phyloP scores from a whole-genome alignment of 768 basidiomycete genomes.

The Macrolepiota albuminosa region DNA sequence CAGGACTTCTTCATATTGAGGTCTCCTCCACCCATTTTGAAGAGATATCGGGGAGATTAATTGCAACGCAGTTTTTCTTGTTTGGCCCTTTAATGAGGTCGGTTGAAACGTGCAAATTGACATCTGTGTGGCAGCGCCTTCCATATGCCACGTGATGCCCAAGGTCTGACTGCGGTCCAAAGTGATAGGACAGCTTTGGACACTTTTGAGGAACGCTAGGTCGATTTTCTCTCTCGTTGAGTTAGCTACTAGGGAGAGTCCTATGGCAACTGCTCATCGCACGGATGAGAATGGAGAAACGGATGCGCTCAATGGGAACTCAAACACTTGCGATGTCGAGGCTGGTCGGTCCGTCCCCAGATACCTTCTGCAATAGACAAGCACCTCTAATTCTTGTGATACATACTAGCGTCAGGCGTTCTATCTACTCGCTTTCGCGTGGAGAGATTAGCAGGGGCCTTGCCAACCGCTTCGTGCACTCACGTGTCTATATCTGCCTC shows the following conservation, averaged over 20 bases:
- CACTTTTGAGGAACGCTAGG: background rate
- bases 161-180: too few species aligned
- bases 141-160: background rate
- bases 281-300: slow-evolving; percentile 23
- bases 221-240: background rate
- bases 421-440: slow-evolving; percentile 81
- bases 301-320: slow-evolving; percentile 30
- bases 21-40: slow-evolving; percentile 97
- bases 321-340: slow-evolving; percentile 18
- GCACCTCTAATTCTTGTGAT: slow-evolving; percentile 13
- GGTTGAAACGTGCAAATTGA: background rate
- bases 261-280: slow-evolving; percentile 11
- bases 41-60: slow-evolving; percentile 1
- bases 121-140: background rate
- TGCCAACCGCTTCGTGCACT: slow-evolving; percentile 88
- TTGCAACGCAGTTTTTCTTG: background rate
- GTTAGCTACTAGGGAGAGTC: background rate
- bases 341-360: slow-evolving; percentile 13
- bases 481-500: slow-evolving; percentile 79
- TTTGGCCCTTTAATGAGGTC: background rate
- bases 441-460: slow-evolving; percentile 80
- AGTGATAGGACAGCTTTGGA: background rate
- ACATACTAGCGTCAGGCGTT: slow-evolving; percentile 57
- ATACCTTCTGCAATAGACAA: background rate
- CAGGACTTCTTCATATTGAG: slow-evolving; percentile 99